Evolutionary conservation across 164 flowering plant genomes (phyloP), one percentile per base, ranked within the genome.

Genomic region (Warburgia ugandensis): DNA sequence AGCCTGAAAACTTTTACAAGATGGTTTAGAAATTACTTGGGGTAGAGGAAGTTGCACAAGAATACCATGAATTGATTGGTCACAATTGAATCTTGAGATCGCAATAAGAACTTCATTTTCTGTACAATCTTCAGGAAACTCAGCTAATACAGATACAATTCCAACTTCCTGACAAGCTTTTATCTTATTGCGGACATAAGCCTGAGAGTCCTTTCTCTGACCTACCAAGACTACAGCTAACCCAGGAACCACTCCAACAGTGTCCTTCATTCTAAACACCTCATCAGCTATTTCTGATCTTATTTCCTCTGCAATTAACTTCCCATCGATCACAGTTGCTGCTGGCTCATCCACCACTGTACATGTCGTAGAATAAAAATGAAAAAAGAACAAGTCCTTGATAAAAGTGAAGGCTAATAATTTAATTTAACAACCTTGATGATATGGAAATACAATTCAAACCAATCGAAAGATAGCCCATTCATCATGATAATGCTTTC

Each of bases 21-120:
- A 60, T 20, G 57, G 68, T 60, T 68, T 40, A 54, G 62, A 63
- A 73, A 64, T 74, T 78, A 90, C 97, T 56, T 73, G 72, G 36
- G 97, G 97, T 35, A 91, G 79, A 52, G 97, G 97, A 74, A 91
- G 89, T 72, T 91, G 97, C 73, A 91, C 86, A 46, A 91, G 81
- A 64, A 91, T 66, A 62, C 97, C 97, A 67, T 91, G 87, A 66
- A 91, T 48, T 17, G 86, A 74, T 28, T 81, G 79, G 61, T 91
- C 64, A 31, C 71, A 71, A 60, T 84, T 77, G 52, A 68, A 77
- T 26, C 60, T 56, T 30, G 68, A 60, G 45, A 91, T 53, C 39
- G 72, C 73, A 62, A 55, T 25, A 14, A 79, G 62, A 61, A 83
- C 75, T 57, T 79, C 80, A 48, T 62, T 68, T 73, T 84, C 84